Evolutionary conservation across 176 grass and related monocot genomes (phyloP), one percentile per base, ranked within the genome.

Genomic region (Carex parvula): DNA sequence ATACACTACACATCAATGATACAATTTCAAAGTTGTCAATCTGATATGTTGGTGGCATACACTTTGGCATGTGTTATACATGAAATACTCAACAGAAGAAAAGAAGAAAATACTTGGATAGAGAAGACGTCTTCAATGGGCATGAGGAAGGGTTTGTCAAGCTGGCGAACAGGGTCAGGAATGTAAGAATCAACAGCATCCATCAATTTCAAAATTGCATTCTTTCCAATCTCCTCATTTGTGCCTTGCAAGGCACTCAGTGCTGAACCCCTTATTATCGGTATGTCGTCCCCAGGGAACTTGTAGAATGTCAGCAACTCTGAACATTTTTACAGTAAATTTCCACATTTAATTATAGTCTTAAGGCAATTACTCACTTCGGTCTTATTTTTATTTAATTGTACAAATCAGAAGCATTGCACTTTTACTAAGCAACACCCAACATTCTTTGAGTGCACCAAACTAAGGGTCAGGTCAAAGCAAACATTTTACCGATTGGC

Each of bases 81-180:
- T 74, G 44, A 74, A 52, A 52, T 74, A 65, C 70, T 52, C 11
- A 29, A 74, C n/a, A 53, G 41, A 74, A 74, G 70, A 74, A 55
- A 86, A 77, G 66, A 85, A 72, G 5, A 79, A 74, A 72, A 85
- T 64, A 99, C 96, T 89, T 99, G 93, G 56, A 99, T 99, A 81
- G 96, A 99, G 84, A 99, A 99, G 60, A 95, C 90, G 84, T 95
- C 96, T 90, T 99, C 96, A 73, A 99, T 95, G 18, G 96, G 96
- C 93, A 99, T 99, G 61, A 99, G 86, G 88, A 99, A 99, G 56
- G 91, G 84, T 75, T 95, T 99, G n/a, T 99, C 96, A 79, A 99
- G 96, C 83, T 92, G 89, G 44, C 96, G 89, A 64, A 99, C 88
- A n/a, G 96, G 96, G 84, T 99, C 96, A n/a, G 96, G 96, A 60